These are phyloP conservation scores for Eucalyptus erythrocorys DNA, from an alignment of 345 rosid species.

Conservation along the genomic window DNA sequence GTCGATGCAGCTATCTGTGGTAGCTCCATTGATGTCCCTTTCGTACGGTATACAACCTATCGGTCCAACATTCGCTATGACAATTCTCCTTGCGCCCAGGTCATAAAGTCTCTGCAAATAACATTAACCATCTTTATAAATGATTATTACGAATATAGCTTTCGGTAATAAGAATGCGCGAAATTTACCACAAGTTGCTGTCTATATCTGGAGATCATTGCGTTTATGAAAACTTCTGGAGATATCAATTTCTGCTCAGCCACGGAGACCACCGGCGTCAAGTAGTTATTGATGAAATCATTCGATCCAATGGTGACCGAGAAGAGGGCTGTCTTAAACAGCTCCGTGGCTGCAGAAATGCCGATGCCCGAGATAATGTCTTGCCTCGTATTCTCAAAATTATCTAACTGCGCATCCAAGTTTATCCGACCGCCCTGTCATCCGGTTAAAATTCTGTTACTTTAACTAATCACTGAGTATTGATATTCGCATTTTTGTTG, in stretches of 20 bases:
- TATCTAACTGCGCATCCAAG: slow-evolving; percentile 48
- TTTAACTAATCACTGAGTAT: background rate
- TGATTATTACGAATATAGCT: background rate
- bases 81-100: slow-evolving; percentile 56
- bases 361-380: slow-evolving; percentile 34
- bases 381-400: slow-evolving; percentile 36
- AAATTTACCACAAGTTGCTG: slow-evolving; percentile 45
- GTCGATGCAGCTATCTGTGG: slow-evolving; percentile 33
- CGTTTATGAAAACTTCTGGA: slow-evolving; percentile 35
- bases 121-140: background rate
- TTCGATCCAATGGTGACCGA: slow-evolving; percentile 66
- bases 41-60: slow-evolving; percentile 77
- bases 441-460: background rate
- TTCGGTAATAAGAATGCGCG: background rate
- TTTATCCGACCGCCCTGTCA: slow-evolving; percentile 54
- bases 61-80: slow-evolving; percentile 63
- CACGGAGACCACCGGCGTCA: slow-evolving; percentile 39
- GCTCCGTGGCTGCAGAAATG: slow-evolving; percentile 17
- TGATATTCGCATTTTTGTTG: background rate
- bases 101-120: slow-evolving; percentile 43
- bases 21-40: slow-evolving; percentile 32
- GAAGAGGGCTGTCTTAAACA: slow-evolving; percentile 25
- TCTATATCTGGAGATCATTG: slow-evolving; percentile 42
- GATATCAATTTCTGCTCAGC: slow-evolving; percentile 26
- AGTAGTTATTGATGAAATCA: slow-evolving; percentile 66